A percentile compares a stretch with the other conserved stretches of the same genome.
Conservation (phyloP, 129 eudicot species). For the Silybum marianum region DNA sequence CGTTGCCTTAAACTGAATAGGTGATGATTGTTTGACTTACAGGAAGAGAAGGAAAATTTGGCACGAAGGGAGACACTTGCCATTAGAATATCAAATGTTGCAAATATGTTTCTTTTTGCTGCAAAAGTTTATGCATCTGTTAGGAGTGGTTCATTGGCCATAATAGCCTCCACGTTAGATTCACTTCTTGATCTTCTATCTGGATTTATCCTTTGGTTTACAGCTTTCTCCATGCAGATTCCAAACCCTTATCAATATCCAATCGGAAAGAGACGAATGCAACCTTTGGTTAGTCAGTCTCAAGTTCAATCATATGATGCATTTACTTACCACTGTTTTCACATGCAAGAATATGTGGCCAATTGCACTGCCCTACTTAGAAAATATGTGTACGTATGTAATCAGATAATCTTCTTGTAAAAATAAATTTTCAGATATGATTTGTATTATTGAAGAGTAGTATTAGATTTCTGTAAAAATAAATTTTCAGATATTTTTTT, state of each 20-base stretch:
- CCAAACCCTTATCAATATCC: constrained; percentile 84
- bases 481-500: no score
- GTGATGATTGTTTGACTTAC: constrained; percentile 29
- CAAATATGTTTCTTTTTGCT: constrained; percentile 80
- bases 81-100: constrained; percentile 72
- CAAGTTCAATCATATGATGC: constrained; percentile 5
- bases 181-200: constrained; percentile 84
- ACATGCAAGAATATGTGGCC: constrained; percentile 4
- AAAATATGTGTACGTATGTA: no score
- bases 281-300: constrained; percentile 71
- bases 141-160: constrained; percentile 80
- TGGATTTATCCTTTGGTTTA: constrained; percentile 85
- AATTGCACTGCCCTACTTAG: no score
- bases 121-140: constrained; percentile 86
- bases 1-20: neutral
- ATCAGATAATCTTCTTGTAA: no score
- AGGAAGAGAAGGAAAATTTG: constrained; percentile 74
- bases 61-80: constrained; percentile 77
- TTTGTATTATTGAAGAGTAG: no score
- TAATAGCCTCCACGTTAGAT: constrained; percentile 78
- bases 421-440: no score
- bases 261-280: constrained; percentile 85
- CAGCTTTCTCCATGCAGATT: constrained; percentile 82
- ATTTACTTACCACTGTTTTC: neutral
- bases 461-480: no score